Base-by-base conservation (phyloP, 306 rosid species). In the Inga laurina region DNA sequence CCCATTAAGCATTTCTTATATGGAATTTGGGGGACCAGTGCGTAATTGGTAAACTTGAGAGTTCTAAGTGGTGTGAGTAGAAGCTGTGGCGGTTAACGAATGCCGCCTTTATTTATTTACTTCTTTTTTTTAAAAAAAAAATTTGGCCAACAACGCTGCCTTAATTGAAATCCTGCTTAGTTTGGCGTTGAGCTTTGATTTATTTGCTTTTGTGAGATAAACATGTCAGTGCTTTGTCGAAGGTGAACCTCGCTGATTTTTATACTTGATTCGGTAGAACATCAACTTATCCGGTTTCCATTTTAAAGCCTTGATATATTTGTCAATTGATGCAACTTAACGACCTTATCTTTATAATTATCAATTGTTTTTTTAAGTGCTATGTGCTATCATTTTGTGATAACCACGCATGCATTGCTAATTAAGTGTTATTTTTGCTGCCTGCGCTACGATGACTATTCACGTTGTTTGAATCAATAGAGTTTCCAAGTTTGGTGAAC, bases 401-500 rank as follows among this genome's bases (percentile, higher is more conserved):
- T 18, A 75, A 72, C 70, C 48, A 19, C 61, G 81, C 67, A 16
- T 61, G 34, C 52, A n/a, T 27, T 56, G 8, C 34, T 64, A 41
- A 54, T 14, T 35, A 35, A 41, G 48, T n/a, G 65, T 83, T 30
- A 6, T 70, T 61, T 54, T 34, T 30, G 35, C 21, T 12, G 24
- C 15, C 75, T 72, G 51, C 59, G 22, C 59, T 45, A 13, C 37
- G 56, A 76, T 41, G 70, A 73, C 81, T 71, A 75, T 74, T 83
- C 45, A 37, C 72, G 44, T 43, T 74, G 18, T 76, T 83, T 81
- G 19, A 45, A 81, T 81, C 22, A 69, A 27, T 86, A 96, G 99
- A 86, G 97, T 90, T 77, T 87, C 89, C 2, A 90, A 89, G 73
- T 89, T 85, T 66, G 98, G 99, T 82, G 99, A 96, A 85, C 98